Evolutionary conservation across 495 filamentous ascomycete species (phyloP), one percentile per base, ranked within the genome.

Genomic region (Neurospora pannonica): DNA sequence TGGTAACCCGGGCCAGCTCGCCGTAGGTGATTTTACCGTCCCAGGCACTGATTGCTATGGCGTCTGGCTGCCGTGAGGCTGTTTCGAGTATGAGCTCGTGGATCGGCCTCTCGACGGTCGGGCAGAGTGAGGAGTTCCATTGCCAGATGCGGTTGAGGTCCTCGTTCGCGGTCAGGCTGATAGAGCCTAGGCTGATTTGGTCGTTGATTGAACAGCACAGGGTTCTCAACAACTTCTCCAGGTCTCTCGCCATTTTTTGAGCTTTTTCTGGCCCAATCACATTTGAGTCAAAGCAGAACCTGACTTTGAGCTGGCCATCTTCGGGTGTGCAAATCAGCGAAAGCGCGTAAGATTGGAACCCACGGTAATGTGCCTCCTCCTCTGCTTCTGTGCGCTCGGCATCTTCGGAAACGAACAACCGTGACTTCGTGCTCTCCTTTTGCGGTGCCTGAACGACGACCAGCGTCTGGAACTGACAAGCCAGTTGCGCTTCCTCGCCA

Each of bases 381-480:
- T 43, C 42, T 0, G 42, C 7, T 43, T n/a, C 42, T 19, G 19
- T 43, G 42, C 42, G 19, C 42, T 43, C 7, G 0, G 42, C 42
- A 43, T n/a, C 19, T 2, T n/a, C 42, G 0, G 42, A n/a, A 2
- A 43, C 42, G 7, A 43, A 43, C 19, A 43, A n/a, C 3, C 19
- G 3, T 0, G 42, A n/a, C 19, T n/a, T 43, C 7, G 42, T 43
- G 19, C 7, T 43, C 0, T 43, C 42, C 19, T 43, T 19, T 9
- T 43, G 19, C 7, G 42, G 19, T 43, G 42, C 42, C 42, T 43
- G 42, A 8, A 43, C 19, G 19, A 43, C 42, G 3, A n/a, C 42
- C 10, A 90, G 81, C 70, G 85, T 91, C n/a, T 86, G 84, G 69
- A 90, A 88, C 40, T 88, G 87, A 69, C 89, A 91, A 17, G 89